Evolutionary conservation across 2,329 filamentous ascomycete genomes (phyloP), one percentile per base, ranked within the genome.

Genomic region (Hypoxylon sp.): DNA sequence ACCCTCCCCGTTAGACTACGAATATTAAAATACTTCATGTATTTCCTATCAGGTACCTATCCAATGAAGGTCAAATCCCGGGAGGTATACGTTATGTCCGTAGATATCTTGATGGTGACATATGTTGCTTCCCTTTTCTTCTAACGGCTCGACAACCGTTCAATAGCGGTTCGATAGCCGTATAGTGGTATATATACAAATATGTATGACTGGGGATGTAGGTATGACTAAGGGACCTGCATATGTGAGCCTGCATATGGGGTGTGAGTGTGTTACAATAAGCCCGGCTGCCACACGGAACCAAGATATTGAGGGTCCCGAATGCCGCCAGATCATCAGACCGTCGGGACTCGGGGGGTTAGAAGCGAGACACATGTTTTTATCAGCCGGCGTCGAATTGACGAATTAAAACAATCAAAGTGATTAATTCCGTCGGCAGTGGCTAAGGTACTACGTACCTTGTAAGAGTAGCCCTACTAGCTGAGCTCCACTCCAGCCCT

Each of bases 311-410:
- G 37, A 19, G 35, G 33, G 22, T 17, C 47, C 51, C 46, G 67
- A 63, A 67, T 60, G 51, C 67, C 63, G 63, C 35, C 19, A 47
- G 17, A 13, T 5, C 29, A 26, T 26, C 6, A 31, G 29, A 51
- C 19, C 4, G 17, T 63, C 63, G 58, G 67, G 54, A 57, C 29
- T 69, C 67, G 64, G 63, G 39, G 42, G 42, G 19, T 5, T 9
- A 29, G 39, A n/a, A 35, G 39, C 37, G 39, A 47, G 5, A 29
- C 39, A n/a, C 5, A 44, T 19, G 39, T 19, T 19, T 19, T 44
- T 1, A 44, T 44, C 39, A 19, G n/a, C 39, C 39, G 17, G 17
- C 5, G 42, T 26, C 11, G 24, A 58, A n/a, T 29, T 24, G 29
- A 56, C 42, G 11, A 35, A 56, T 56, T 35, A 10, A 22, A 44